These are phyloP conservation scores for Paspalum notatum DNA, from an alignment of 176 grass and related monocot species.

Conservation along the genomic window DNA sequence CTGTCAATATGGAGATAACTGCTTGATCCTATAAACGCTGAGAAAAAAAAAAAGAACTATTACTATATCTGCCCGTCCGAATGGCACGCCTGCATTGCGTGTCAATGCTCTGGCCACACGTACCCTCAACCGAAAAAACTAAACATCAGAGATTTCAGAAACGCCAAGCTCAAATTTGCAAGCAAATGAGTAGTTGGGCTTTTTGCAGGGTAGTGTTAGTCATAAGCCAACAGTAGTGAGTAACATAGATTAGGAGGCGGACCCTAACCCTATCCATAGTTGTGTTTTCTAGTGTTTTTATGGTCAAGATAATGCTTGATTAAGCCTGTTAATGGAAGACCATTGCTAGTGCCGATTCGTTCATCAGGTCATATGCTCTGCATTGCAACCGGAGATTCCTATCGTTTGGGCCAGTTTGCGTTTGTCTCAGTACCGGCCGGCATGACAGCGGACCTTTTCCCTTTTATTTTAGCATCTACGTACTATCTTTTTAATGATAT, in stretches of 20 bases:
- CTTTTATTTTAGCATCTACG: neutral
- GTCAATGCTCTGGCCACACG: neutral
- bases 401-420: slow-evolving; percentile 21
- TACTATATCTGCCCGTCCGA: neutral
- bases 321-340: slow-evolving; percentile 21
- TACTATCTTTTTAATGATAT: neutral
- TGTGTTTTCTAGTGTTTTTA: neutral
- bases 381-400: neutral
- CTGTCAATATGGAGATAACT: neutral
- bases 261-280: slow-evolving; percentile 25
- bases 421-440: slow-evolving; percentile 6
- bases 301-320: slow-evolving; percentile 29
- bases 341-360: slow-evolving; percentile 29
- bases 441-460: neutral
- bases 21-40: neutral
- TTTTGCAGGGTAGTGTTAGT: slow-evolving; percentile 26
- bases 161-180: slow-evolving; percentile 34
- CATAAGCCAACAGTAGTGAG: slow-evolving; percentile 31
- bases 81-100: neutral
- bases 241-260: slow-evolving; percentile 28
- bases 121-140: neutral
- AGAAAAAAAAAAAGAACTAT: neutral
- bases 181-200: slow-evolving; percentile 23
- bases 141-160: neutral
- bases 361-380: neutral